Conservation (phyloP, 2,329 filamentous ascomycete species). For the Aspergillus sp. region DNA sequence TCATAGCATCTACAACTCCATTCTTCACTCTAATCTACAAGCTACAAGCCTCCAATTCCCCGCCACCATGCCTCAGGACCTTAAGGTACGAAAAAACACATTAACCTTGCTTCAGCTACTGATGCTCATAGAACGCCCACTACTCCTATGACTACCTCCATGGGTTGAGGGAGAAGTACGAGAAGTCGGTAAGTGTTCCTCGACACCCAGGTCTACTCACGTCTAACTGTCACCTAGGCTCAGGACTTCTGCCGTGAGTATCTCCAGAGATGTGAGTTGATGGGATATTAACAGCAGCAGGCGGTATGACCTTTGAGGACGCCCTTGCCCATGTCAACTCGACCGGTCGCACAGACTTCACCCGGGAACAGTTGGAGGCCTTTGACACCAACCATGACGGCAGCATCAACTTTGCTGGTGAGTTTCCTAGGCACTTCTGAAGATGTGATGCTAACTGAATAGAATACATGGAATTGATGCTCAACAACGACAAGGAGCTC, state of each 20-base stretch:
- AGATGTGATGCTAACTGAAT: background rate
- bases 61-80: constrained; percentile 1
- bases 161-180: background rate
- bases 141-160: constrained; percentile 1
- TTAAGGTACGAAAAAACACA: background rate
- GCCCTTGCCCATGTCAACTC: background rate
- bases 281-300: background rate
- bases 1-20: background rate
- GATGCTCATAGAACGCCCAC: background rate
- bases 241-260: constrained; percentile 4
- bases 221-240: background rate
- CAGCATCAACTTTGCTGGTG: constrained; percentile 8
- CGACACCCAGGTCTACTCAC: too few species aligned
- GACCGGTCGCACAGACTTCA: background rate
- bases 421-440: background rate
- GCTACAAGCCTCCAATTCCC: background rate
- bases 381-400: constrained; percentile 7
- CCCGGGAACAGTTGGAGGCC: background rate
- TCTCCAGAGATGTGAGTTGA: too few species aligned
- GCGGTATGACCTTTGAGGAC: constrained; percentile 1
- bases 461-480: constrained; percentile 1
- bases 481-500: background rate
- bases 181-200: background rate
- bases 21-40: background rate
- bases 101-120: background rate